Base-by-base conservation (phyloP, 805 yeast genomes). In the Ogataea corticis region DNA sequence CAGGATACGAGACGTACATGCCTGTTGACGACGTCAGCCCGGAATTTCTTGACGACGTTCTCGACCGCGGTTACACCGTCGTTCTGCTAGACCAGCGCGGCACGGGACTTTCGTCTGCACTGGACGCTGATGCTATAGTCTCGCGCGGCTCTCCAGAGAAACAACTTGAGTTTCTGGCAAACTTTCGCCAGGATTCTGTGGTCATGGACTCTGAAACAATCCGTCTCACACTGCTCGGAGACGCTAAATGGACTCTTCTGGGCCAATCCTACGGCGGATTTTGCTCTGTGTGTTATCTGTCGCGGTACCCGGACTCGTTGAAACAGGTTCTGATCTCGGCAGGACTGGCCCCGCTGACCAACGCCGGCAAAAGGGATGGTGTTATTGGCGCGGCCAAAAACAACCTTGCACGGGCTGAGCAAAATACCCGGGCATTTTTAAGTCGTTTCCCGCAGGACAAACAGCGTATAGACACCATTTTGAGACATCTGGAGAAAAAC, bases 251-350 rank as follows among this genome's bases (percentile, higher is more conserved):
- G 82, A 68, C 80, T 13, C 48, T 80, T 14, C 55, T 75, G 29
- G 85, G 84, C 9, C 83, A 79, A 54, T 73, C 80, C 2, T 77
- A 69, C 53, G 82, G 84, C 18, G 83, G 83, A 0, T 79, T 77
- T 50, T 70, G 78, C 51, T 59, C 70, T 16, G 67, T 73, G 50
- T 74, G 79, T 3, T 79, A 79, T 54, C 57, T 76, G 15, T 76
- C 82, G 3, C 64, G 65, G 44, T 72, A 28, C 45, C 72, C 79
- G 1, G 45, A 58, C 1, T 63, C 75, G 2, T 47, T 80, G 21
- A 65, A 65, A 33, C 72, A 69, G 40, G 75, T 75, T 1, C 54
- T 80, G 14, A 58, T 79, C 18, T 73, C 85, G 0, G 85, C 83
- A 1, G 85, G 85, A 5, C 67, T 80, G 12, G 84, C 85, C 2